Evolutionary conservation across 1,284 basidiomycete genomes (phyloP), one percentile per base, ranked within the genome.

Genomic region (Sporisorium exsertum): DNA sequence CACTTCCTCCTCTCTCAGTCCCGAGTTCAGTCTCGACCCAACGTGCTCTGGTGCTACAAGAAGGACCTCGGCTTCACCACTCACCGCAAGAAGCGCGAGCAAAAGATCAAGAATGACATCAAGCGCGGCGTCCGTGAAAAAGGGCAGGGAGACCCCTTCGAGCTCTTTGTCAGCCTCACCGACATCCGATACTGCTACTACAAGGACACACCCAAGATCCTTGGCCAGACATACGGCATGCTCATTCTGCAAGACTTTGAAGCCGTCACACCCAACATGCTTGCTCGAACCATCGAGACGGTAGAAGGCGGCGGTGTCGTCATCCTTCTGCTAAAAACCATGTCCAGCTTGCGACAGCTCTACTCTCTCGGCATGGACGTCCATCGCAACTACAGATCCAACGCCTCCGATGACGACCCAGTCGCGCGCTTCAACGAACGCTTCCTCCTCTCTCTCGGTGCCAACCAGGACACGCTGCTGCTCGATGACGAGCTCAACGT

Each of bases 401-500:
- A 93, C 27, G 83, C 81, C 22, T 92, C 94, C 2, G 93, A 95
- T 78, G 92, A 94, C 81, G 90, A 92, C 20, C 94, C 98, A 18
- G 90, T 93, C 49, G 94, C 95, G 0, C 91, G 97, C 52, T 99
- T 99, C 89, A 99, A 99, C 87, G 97, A 99, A 86, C 92, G 97
- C 12, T 99, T 99, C 87, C 60, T 85, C 16, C 77, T 85, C 47
- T 83, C 81, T 20, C 78, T 85, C 94, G 98, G 81, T 89, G 97
- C 51, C 95, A 95, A 33, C 90, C 67, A 73, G 13, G 93, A 96
- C 84, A 98, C 95, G 79, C 88, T 99, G 1, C 91, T 99, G 26
- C 89, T 99, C 50, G 97, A 99, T 83, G 97, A 99, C 83, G 97
- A 99, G 86, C 90, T 99, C 60, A 99, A 99, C 83, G 95, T 99